Percentiles rank a stretch among this genome's conserved stretches.
These are phyloP conservation scores for Raddia guianensis DNA, from an alignment of 176 grass and related monocot genomes.

Conservation along the genomic window DNA sequence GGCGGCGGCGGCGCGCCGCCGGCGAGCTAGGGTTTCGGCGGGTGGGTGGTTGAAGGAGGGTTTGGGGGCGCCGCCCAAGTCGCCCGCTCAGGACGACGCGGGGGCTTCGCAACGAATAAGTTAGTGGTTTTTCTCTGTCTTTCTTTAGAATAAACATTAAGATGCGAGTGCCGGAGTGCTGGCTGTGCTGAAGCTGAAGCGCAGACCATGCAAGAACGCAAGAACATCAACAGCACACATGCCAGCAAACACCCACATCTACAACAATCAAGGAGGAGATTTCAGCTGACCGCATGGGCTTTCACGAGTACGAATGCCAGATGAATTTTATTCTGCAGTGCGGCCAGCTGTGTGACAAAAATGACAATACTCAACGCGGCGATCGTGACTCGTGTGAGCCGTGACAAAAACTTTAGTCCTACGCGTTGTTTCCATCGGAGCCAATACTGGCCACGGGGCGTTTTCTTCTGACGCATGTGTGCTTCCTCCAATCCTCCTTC, in stretches of 20 bases:
- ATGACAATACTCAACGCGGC: not conserved
- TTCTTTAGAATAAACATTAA: no score
- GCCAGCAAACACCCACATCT: not conserved
- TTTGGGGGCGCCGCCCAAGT: no score
- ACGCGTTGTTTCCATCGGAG: not conserved
- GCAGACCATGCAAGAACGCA: not conserved
- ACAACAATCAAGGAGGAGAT: slow-evolving; percentile 1
- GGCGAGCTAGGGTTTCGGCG: no score
- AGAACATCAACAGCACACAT: not conserved
- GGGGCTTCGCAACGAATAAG: no score
- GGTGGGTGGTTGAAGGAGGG: no score
- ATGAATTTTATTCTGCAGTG: not conserved
- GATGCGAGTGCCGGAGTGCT: no score
- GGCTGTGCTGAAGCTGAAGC: not conserved
- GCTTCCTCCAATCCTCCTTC: not conserved
- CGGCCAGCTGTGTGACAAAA: not conserved
- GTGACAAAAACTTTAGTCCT: not conserved
- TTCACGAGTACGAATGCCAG: no score
- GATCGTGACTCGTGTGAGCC: not conserved
- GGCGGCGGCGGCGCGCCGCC: no score
- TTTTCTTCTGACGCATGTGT: not conserved
- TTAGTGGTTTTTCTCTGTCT: no score
- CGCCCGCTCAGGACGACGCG: no score
- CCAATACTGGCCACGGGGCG: not conserved
- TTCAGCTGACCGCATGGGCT: not conserved